These are phyloP conservation scores for Trametes coccinea DNA, from an alignment of 768 basidiomycete genomes.

Conservation along the genomic window DNA sequence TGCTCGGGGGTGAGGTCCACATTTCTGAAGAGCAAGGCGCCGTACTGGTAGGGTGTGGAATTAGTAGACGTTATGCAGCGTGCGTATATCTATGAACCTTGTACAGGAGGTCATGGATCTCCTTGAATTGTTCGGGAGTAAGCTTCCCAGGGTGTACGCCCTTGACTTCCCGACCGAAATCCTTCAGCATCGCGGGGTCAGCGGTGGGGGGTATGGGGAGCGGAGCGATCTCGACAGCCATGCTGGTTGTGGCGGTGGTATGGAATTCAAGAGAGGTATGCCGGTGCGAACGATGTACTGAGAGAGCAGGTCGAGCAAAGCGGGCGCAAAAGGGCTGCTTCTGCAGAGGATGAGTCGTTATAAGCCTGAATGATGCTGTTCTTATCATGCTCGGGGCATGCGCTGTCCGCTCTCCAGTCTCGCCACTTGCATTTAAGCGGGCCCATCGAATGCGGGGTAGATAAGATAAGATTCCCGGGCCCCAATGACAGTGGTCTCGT, in stretches of 20 bases:
- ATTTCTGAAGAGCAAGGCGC: slow-evolving; percentile 73
- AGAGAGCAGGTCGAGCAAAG: neutral
- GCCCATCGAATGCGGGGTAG: slow-evolving; percentile 1
- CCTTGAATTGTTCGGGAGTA: slow-evolving; percentile 58
- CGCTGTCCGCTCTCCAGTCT: neutral
- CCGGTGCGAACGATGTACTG: neutral
- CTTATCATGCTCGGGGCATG: slow-evolving; percentile 12
- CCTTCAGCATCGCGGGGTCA: slow-evolving; percentile 61
- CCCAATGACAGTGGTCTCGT: neutral
- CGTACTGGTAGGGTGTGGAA: slow-evolving; percentile 47
- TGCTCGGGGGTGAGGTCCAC: slow-evolving; percentile 72
- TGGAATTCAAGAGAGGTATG: slow-evolving; percentile 11
- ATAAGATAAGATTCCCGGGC: slow-evolving; percentile 9
- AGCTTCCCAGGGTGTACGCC: slow-evolving; percentile 69
- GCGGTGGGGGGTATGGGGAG: slow-evolving; percentile 74
- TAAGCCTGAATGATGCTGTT: neutral
- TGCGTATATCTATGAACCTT: slow-evolving; percentile 47
- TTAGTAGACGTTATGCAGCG: neutral
- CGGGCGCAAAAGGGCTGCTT: neutral
- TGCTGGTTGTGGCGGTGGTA: slow-evolving; percentile 30
- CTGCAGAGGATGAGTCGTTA: neutral
- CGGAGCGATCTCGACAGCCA: slow-evolving; percentile 68
- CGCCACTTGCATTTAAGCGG: neutral
- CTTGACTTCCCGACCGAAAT: slow-evolving; percentile 78
- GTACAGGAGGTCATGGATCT: slow-evolving; percentile 74